Base-by-base conservation (phyloP, 805 yeast species). In the Debaryomyces hansenii region DNA sequence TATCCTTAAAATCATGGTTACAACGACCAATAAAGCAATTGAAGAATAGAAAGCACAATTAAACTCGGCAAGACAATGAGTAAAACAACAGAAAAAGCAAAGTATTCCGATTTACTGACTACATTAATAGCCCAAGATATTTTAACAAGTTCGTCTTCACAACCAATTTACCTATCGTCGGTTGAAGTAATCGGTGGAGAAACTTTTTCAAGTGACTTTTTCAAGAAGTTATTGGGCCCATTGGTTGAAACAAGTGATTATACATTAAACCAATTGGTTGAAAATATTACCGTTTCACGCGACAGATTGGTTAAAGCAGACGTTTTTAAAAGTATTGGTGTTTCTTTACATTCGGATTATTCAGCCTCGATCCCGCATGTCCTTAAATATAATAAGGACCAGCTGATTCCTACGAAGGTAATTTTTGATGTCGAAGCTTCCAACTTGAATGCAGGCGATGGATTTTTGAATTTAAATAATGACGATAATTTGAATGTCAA, bases 381-480 rank as follows among this genome's bases (percentile, higher is more conserved):
- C 35, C 62, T 47, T 43, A 59, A 48, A 40, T 71, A 62, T 59
- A 70, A 60, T 63, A 60, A 51, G 46, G 78, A 64, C 53, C 66
- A 61, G 41, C 67, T 76, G 12, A 59, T 79, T 18, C 73, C 80
- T 15, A 71, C 82, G 28, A 72, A 71, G 50, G 77, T 80, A 9
- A 61, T 60, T 11, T 62, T 78, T 50, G 67, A 67, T 41, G 59
- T 80, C 35, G 60, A 60, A 7, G 64, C 79, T 4, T 51, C 64
- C 80, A 51, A 60, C 49, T 48, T 64, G 54, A 71, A 66, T 43
- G 50, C 57, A 6, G 72, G 67, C 9, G 67, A 65, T 44, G 67
- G 64, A 3, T 63, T 64, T 41, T 57, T 72, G 27, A 69, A 60
- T 41, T 60, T 66, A 49, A 68, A 70, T 54, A 66, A 60, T 47